Evolutionary conservation across 2,329 filamentous ascomycete species (phyloP).

Genomic region (Penicillium paneum): DNA sequence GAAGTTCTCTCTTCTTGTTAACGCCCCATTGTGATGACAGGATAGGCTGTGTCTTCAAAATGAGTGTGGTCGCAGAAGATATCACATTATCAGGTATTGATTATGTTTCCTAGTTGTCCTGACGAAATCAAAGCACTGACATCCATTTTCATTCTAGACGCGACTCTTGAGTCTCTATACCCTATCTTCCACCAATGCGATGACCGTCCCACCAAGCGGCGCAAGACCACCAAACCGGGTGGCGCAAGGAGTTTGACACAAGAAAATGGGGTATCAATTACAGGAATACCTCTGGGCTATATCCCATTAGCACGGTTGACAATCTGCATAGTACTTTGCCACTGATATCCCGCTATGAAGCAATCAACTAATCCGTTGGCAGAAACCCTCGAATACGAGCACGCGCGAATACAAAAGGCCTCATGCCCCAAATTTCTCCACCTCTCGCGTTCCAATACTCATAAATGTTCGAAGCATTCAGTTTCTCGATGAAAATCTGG

Average conservation of each 20-base stretch:
- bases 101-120: neutral
- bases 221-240: constrained; percentile 25
- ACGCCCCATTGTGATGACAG: neutral
- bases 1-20: neutral
- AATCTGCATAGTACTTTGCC: constrained; percentile 31
- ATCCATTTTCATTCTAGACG: constrained; percentile 16
- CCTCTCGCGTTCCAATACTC: constrained; percentile 20
- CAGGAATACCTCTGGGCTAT: constrained; percentile 27
- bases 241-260: constrained; percentile 18
- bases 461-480: constrained; percentile 11
- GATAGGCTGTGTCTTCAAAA: constrained; percentile 5
- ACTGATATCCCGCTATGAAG: neutral
- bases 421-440: neutral
- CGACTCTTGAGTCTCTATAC: constrained; percentile 24
- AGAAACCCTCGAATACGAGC: constrained; percentile 19
- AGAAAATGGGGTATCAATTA: constrained; percentile 14
- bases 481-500: neutral
- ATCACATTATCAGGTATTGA: constrained; percentile 12
- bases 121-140: constrained; percentile 2
- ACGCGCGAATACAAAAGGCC: neutral
- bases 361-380: constrained; percentile 6
- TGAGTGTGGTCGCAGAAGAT: constrained; percentile 15
- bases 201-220: constrained; percentile 32
- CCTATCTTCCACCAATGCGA: constrained; percentile 22
- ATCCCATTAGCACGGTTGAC: constrained; percentile 32